Evolutionary conservation across 371 early-diverging fungal genomes (phyloP), one percentile per base, ranked within the genome.

Genomic region (Actinomucor elegans): DNA sequence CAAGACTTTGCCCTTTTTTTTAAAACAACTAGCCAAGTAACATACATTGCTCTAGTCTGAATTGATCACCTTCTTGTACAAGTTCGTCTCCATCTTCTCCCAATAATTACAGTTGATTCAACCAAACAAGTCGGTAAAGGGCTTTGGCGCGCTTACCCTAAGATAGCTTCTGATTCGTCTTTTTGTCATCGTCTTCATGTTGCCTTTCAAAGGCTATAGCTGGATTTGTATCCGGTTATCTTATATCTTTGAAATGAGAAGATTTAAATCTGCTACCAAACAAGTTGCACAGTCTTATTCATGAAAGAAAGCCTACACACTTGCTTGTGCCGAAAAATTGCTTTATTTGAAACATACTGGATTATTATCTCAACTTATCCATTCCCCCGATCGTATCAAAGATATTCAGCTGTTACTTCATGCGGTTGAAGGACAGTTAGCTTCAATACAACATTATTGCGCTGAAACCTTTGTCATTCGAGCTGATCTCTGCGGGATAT

Each of bases 81-180:
- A 12, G n/a, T 26, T 2, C 2, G 12, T 1, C 10, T 41, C 8
- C 23, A 11, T 8, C 23, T 41, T 6, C 42, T 12, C 1, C 24
- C 24, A 1, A n/a, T 14, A 1, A 26, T 23, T 5, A 41, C 24
- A 12, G n/a, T n/a, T n/a, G n/a, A n/a, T n/a, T n/a, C n/a, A n/a
- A n/a, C n/a, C n/a, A n/a, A n/a, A n/a, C n/a, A n/a, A n/a, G n/a
- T n/a, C n/a, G 50, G 50, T n/a, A 52, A 52, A 42, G 52, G 47
- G 4, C 12, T 46, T 4, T 46, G 47, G 47, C 47, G 47, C 11
- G 47, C 47, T 5, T n/a, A 46, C n/a, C 33, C 47, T 17, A 11
- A 20, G 4, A 20, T 46, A 1, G n/a, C n/a, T n/a, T n/a, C n/a
- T n/a, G n/a, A n/a, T n/a, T n/a, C n/a, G n/a, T n/a, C n/a, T n/a